Percentiles rank a stretch among this genome's conserved stretches.
These are phyloP conservation scores for Euphorbia tirucalli DNA, from an alignment of 345 rosid species.

Conservation along the genomic window DNA sequence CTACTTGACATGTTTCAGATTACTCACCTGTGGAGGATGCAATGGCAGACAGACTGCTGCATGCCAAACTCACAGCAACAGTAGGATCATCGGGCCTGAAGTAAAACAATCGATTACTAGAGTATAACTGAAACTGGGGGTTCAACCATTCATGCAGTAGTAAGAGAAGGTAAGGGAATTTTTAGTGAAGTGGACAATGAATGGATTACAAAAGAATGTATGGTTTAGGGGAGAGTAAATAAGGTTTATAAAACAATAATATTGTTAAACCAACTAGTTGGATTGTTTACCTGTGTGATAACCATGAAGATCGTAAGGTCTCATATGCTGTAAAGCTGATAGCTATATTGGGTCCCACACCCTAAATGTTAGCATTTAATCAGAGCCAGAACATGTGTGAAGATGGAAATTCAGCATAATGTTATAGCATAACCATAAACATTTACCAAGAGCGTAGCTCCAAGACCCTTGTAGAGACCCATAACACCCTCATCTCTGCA, in stretches of 20 bases:
- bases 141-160: not conserved
- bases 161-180: not conserved
- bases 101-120: not conserved
- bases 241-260: not conserved
- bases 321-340: slow-evolving; percentile 84
- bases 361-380: slow-evolving; percentile 42
- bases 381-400: slow-evolving; percentile 1
- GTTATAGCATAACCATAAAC: too few species aligned
- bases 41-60: slow-evolving; percentile 94
- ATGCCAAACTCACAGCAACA: slow-evolving; percentile 63
- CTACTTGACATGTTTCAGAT: slow-evolving; percentile 12
- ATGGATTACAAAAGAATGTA: not conserved
- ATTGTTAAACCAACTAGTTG: not conserved
- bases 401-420: slow-evolving; percentile 6
- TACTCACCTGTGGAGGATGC: slow-evolving; percentile 93
- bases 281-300: slow-evolving; percentile 52
- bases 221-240: not conserved
- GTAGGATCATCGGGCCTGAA: slow-evolving; percentile 80
- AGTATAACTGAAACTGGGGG: not conserved
- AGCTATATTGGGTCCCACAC: slow-evolving; percentile 93
- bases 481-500: slow-evolving; percentile 75
- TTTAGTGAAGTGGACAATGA: not conserved
- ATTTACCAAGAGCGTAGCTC: slow-evolving; percentile 85
- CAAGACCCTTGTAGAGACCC: slow-evolving; percentile 95
- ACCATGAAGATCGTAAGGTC: slow-evolving; percentile 66